Base-by-base conservation (phyloP, 2,329 filamentous ascomycete genomes). In the Berkeleyomyces rouxiae region DNA sequence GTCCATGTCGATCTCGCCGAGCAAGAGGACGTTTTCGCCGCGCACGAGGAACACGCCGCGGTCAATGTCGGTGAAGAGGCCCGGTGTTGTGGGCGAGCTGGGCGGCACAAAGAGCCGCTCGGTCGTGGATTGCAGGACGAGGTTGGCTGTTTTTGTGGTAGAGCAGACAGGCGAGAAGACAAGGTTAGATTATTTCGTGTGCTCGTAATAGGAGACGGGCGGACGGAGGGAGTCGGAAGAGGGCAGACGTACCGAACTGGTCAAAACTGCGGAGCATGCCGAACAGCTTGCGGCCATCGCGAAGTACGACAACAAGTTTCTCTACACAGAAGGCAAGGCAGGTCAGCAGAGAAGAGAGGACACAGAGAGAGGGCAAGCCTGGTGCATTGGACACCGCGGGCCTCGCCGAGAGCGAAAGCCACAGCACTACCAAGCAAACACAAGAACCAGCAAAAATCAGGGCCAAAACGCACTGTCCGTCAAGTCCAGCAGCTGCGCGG, bases 1-100 rank as follows among this genome's bases (percentile, higher is more conserved):
- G 77, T 99, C 93, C 33, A 99, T 82, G 72, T 99, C 93, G 69
- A 99, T 95, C 74, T 97, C 95, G 44, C 93, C 93, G 16, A 97
- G 81, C 53, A 99, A 78, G 60, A 96, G 79, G n/a, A 99, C 93
- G 72, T 99, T 99, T 76, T 99, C 93, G 68, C 93, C 93, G 64
- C 93, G 82, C 55, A 99, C 89, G 43, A 97, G 82, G 75, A 93
- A 97, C 66, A 95, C 84, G 59, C 93, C 93, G 64, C 90, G 84
- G 9, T 84, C 79, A 65, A 95, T 82, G 72, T 99, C 93, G 65
- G 90, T 88, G 72, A 90, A 97, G 60, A 95, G 71, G 70, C 68
- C 75, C 65, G 68, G 72, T 59, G 74, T 69, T 10, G 72, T 73
- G 23, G 71, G 68, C 75, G 71, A 82, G 71, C 75, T 72, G 3